Percentiles rank a stretch among this genome's conserved stretches.
Conservation (phyloP, 169 alveolate genomes). For the Besnoitia besnoiti region DNA sequence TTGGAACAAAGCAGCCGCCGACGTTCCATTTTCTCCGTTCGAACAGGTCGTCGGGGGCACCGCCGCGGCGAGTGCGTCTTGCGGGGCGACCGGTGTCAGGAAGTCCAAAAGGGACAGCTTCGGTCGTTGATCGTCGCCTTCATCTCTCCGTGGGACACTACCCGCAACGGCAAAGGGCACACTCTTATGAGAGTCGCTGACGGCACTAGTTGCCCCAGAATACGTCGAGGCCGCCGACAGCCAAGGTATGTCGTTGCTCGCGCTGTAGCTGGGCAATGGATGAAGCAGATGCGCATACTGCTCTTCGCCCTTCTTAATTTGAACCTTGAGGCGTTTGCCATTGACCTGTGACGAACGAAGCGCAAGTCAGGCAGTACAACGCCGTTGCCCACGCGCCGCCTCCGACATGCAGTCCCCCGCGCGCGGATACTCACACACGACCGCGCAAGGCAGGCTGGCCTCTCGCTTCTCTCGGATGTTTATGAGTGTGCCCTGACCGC, state of each 20-base stretch:
- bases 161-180: background rate
- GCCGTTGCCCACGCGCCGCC: background rate
- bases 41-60: background rate
- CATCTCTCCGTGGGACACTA: background rate
- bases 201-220: background rate
- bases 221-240: background rate
- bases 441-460: no score
- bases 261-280: background rate
- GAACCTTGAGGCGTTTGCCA: slow-evolving; percentile 86
- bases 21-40: background rate
- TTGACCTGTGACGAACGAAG: background rate
- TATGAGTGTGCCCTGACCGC: no score
- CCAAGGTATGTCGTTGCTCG: background rate
- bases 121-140: background rate
- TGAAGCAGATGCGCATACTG: slow-evolving; percentile 10
- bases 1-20: background rate
- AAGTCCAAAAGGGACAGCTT: background rate
- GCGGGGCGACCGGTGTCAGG: background rate
- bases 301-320: slow-evolving; percentile 89
- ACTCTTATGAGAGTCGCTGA: background rate
- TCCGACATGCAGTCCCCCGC: no score
- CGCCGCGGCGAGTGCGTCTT: background rate
- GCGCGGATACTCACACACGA: no score
- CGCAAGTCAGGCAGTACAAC: background rate
- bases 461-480: no score